These are phyloP conservation scores for Tagetes patula DNA, from an alignment of 129 eudicot genomes.

Conservation along the genomic window DNA sequence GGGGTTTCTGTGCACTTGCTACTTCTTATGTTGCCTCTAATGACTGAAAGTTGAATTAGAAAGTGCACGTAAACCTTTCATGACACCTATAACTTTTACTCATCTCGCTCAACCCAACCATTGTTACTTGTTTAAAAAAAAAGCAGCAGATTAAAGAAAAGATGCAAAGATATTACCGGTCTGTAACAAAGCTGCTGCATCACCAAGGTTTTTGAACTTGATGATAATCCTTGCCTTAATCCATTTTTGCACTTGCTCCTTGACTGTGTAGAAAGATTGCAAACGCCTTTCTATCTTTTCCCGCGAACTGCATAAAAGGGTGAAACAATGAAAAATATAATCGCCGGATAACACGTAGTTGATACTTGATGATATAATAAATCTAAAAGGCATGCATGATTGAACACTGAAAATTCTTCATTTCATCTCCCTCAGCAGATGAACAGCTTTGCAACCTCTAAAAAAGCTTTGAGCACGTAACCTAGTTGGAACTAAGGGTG, in stretches of 20 bases:
- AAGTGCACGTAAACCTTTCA: background rate
- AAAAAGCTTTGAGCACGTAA: constrained; percentile 82
- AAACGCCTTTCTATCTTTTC: constrained; percentile 63
- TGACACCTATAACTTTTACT: background rate
- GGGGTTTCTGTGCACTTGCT: background rate
- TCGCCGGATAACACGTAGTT: constrained; percentile 16
- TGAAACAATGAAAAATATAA: constrained; percentile 15
- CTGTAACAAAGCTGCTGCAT: constrained; percentile 58
- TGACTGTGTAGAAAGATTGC: constrained; percentile 53
- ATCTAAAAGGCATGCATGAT: constrained; percentile 50
- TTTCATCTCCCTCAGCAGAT: constrained; percentile 42
- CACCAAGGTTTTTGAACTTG: constrained; percentile 33
- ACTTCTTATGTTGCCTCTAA: background rate
- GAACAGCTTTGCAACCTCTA: constrained; percentile 85
- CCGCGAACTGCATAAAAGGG: constrained; percentile 51
- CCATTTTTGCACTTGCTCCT: constrained; percentile 69
- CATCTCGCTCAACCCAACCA: background rate
- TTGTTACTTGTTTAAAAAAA: background rate
- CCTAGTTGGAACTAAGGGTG: no score
- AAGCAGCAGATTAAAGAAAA: background rate
- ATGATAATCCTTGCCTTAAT: constrained; percentile 45
- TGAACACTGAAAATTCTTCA: constrained; percentile 64
- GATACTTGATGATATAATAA: background rate
- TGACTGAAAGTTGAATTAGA: background rate
- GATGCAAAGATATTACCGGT: constrained; percentile 46